A percentile compares a stretch with the other conserved stretches of the same genome.
These are phyloP conservation scores for Echinosphaeria canescens DNA, from an alignment of 2,329 filamentous ascomycete genomes.

Conservation along the genomic window DNA sequence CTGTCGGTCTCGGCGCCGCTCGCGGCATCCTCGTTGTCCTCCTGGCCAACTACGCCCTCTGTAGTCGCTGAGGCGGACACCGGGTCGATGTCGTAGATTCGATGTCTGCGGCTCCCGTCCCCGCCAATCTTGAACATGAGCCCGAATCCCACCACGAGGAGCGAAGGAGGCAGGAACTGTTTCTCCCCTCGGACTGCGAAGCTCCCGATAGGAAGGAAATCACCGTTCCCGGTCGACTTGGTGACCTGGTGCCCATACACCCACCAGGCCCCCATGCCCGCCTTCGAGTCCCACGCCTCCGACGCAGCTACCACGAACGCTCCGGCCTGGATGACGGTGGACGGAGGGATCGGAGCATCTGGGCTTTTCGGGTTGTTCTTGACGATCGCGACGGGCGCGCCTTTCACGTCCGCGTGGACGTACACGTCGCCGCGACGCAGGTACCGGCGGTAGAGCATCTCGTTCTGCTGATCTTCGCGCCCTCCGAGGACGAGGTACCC, in stretches of 20 bases:
- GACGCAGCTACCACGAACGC: constrained; percentile 59
- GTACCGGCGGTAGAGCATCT: constrained; percentile 75
- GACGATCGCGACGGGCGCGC: constrained; percentile 68
- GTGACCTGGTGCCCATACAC: constrained; percentile 77
- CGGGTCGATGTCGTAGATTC: constrained; percentile 14
- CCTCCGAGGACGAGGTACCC: constrained; percentile 83
- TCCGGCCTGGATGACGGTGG: constrained; percentile 79
- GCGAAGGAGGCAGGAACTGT: constrained; percentile 75
- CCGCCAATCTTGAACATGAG: constrained; percentile 79
- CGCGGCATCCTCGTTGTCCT: constrained; percentile 6
- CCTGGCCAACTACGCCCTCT: constrained; percentile 2
- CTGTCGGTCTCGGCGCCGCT: constrained; percentile 8
- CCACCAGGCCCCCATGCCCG: constrained; percentile 93
- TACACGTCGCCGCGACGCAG: constrained; percentile 81
- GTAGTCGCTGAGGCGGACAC: constrained; percentile 3
- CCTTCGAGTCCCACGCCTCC: constrained; percentile 83
- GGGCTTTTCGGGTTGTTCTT: constrained; percentile 65
- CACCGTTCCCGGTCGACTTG: constrained; percentile 61
- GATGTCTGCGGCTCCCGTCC: constrained; percentile 62
- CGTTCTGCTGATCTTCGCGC: constrained; percentile 74
- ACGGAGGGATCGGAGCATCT: constrained; percentile 75
- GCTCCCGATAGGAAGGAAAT: constrained; percentile 55
- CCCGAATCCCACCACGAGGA: constrained; percentile 70
- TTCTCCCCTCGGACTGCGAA: constrained; percentile 76
- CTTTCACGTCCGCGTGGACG: constrained; percentile 73